Base-by-base conservation (phyloP, 768 basidiomycete species). In the Lyophyllum decastes region DNA sequence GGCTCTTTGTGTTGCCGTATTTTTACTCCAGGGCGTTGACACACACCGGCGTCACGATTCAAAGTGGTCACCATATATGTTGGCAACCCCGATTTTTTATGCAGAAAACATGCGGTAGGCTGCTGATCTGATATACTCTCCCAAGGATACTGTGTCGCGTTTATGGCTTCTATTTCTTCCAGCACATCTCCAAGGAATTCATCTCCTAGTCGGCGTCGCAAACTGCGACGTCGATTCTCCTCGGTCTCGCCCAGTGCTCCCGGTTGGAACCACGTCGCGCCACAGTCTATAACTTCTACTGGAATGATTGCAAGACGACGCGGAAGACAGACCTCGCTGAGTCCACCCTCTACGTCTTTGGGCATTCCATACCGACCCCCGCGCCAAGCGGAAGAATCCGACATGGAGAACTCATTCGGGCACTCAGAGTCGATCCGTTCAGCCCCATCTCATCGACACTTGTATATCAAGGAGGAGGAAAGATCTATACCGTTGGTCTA, bases 401-500 rank as follows among this genome's bases (percentile, higher is more conserved):
- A 72, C 52, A 58, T 61, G 49, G 73, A 74, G 52, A 71, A 72
- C 17, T 65, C 43, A 9, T 38, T 26, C 58, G 59, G 58, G 54
- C 60, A 8, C 48, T 55, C 44, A 47, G 54, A 12, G 41, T 59
- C 56, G 51, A 63, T 54, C 52, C 51, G 46, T 6, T 63, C 62
- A 11, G 61, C 55, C 14, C 60, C 62, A 6, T 49, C 62, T 8
- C 64, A 64, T 52, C 54, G 61, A 38, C 56, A 58, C 6, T 40
- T 65, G 48, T 65, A 59, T 25, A 57, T 62, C 48, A 62, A 62
- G 44, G 54, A 62, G 14, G 55, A 64, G 35, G 64, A 61, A 38
- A 65, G 71, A 34, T 59, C 68, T 8, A 69, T 72, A 49, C 82
- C 82, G 12, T 72, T 85, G 24, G 78, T 84, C 0, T 92, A 92